Conservation (phyloP, 2,329 filamentous ascomycete genomes). For the Xylaria sp. region DNA sequence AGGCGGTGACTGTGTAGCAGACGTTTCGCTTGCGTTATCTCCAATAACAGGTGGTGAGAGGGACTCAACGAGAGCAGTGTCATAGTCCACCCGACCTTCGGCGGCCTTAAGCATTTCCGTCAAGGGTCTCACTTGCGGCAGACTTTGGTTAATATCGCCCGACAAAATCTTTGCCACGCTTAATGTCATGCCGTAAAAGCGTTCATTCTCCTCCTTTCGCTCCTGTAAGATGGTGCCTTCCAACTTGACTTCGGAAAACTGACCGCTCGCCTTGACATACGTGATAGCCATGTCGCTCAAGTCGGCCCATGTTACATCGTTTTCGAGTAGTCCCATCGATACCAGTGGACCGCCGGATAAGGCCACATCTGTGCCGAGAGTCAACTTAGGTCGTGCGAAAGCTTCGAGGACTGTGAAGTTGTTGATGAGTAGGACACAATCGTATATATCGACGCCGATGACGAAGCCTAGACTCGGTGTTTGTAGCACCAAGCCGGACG, state of each 20-base stretch:
- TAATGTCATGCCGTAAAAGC: slow-evolving; percentile 48
- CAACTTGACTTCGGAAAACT: slow-evolving; percentile 49
- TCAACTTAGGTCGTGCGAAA: slow-evolving; percentile 73
- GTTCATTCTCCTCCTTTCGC: slow-evolving; percentile 54
- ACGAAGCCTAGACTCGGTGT: slow-evolving; percentile 85
- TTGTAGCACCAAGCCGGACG: slow-evolving; percentile 85
- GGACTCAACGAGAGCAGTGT: slow-evolving; percentile 59
- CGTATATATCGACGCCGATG: slow-evolving; percentile 89
- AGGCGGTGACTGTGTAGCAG: slow-evolving; percentile 37
- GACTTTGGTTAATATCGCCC: slow-evolving; percentile 49
- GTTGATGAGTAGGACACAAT: slow-evolving; percentile 91
- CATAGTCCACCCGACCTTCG: slow-evolving; percentile 73
- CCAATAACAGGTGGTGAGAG: slow-evolving; percentile 66
- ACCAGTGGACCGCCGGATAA: slow-evolving; percentile 71
- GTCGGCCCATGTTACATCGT: slow-evolving; percentile 47
- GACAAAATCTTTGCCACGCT: slow-evolving; percentile 53
- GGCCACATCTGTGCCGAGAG: slow-evolving; percentile 74
- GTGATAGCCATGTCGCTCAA: slow-evolving; percentile 51
- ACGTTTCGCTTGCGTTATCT: slow-evolving; percentile 57
- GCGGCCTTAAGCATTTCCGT: slow-evolving; percentile 83
- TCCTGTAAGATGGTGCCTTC: slow-evolving; percentile 54
- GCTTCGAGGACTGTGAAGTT: slow-evolving; percentile 76
- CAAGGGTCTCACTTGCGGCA: slow-evolving; percentile 54
- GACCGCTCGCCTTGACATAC: slow-evolving; percentile 55
- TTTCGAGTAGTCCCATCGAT: slow-evolving; percentile 46